Base-by-base conservation (phyloP, 1,284 basidiomycete species). In the Vanrija humicola region DNA sequence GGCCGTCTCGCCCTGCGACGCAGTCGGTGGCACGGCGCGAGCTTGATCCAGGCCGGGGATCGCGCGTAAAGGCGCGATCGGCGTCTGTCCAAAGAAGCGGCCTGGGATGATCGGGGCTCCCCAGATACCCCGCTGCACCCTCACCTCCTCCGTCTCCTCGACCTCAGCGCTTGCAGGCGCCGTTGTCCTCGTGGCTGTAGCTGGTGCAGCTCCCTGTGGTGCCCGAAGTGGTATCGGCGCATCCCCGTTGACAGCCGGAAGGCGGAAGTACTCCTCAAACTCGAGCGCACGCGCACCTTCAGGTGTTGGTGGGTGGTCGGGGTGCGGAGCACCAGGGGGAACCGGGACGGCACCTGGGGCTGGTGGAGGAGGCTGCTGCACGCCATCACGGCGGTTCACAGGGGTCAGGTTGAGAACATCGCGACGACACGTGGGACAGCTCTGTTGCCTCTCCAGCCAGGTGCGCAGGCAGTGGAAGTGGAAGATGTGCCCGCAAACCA, bases 401-500 rank as follows among this genome's bases (percentile, higher is more conserved):
- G 46, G 34, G 4, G 40, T 45, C 10, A 56, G 26, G n/a, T 90
- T 87, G 21, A 96, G 79, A 2, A 96, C 93, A 51, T 88, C 89
- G 56, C 90, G 85, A 45, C 93, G 88, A 72, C 96, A 98, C 38
- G 95, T 98, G 1, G 95, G 95, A 75, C 95, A 98, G 67, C 80
- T 83, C 64, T 84, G 83, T 74, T 99, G 96, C 46, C 96, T 83
- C 75, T 99, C 96, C 26, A 99, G 82, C 96, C 96, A 99, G 28
- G 91, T 94, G 45, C 92, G 83, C 48, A 99, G 82, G 74, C 96
- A 98, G 69, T 97, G 87, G 75, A 98, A 96, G 77, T 98, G 96
- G 81, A 99, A 98, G 46, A 98, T 86, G 74, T 98, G 96, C 0
- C 93, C 93, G 77, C 96, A 98, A 6, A 86, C 88, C 14, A 99